Conservation (phyloP, 257 asterid genomes). For the Schizonepeta tenuifolia region DNA sequence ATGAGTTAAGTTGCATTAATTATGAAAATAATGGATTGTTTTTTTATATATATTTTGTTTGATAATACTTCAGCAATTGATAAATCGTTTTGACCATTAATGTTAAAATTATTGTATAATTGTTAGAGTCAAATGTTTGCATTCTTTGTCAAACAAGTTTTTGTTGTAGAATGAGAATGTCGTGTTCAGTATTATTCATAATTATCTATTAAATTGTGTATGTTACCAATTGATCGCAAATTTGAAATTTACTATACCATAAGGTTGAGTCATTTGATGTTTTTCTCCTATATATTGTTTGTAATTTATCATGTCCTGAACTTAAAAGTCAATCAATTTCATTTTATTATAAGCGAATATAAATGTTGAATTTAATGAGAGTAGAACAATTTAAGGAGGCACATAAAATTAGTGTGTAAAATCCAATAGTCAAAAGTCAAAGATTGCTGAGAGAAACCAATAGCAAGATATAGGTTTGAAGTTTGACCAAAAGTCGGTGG, state of each 20-base stretch:
- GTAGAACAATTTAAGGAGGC: background rate
- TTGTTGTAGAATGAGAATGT: background rate
- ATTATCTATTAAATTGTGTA: too few species aligned
- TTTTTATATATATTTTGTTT: too few species aligned
- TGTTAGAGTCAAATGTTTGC: background rate
- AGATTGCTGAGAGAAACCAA: conserved; percentile 28
- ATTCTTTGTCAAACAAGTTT: background rate
- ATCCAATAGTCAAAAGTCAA: conserved; percentile 41
- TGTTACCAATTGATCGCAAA: background rate
- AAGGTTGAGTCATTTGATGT: background rate
- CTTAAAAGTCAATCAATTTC: background rate
- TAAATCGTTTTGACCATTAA: too few species aligned
- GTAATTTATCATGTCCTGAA: background rate
- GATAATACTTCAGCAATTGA: too few species aligned
- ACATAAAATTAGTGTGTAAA: background rate
- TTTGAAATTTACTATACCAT: background rate
- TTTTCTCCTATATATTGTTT: background rate
- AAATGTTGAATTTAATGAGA: background rate
- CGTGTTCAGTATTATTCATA: background rate
- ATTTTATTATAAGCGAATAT: too few species aligned
- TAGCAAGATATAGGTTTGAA: background rate
- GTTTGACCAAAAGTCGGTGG: conserved; percentile 40
- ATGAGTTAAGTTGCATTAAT: too few species aligned
- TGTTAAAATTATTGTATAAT: too few species aligned
- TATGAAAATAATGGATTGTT: too few species aligned